Evolutionary conservation across 306 rosid species (phyloP).

Genomic region (Sicyos baderoa): DNA sequence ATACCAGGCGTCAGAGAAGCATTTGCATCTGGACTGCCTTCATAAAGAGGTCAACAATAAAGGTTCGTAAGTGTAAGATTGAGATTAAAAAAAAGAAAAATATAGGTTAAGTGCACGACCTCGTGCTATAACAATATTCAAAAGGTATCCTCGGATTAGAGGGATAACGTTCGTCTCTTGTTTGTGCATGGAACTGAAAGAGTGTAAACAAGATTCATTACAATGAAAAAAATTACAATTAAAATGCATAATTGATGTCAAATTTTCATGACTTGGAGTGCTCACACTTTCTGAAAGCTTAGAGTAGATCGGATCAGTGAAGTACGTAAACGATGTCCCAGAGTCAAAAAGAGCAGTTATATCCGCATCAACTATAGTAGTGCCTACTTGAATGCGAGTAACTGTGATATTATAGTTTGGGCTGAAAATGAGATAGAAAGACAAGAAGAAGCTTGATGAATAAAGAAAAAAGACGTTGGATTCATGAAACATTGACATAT

Average conservation of each 20-base stretch:
- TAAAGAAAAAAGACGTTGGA: conserved; percentile 16
- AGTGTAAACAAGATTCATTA: neutral
- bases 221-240: conserved; percentile 6
- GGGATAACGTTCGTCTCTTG: conserved; percentile 48
- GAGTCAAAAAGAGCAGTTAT: conserved; percentile 77
- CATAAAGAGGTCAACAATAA: conserved; percentile 25
- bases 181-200: conserved; percentile 71
- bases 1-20: conserved; percentile 58
- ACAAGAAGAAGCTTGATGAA: conserved; percentile 8
- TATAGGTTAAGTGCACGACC: conserved; percentile 36
- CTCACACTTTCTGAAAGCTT: conserved; percentile 65
- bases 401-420: conserved; percentile 77
- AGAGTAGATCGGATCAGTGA: conserved; percentile 65
- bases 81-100: conserved; percentile 8
- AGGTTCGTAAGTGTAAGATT: conserved; percentile 20
- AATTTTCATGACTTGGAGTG: conserved; percentile 15
- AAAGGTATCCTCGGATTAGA: conserved; percentile 75
- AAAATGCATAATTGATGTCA: conserved; percentile 12
- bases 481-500: conserved; percentile 27
- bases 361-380: conserved; percentile 51
- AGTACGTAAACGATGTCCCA: conserved; percentile 84
- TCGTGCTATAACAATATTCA: conserved; percentile 82
- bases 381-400: conserved; percentile 68
- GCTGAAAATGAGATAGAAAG: conserved; percentile 43
- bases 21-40: conserved; percentile 62